phyloP scores from a whole-genome alignment of 73 alveolate genomes.

The Paramecium tetraurelia region DNA sequence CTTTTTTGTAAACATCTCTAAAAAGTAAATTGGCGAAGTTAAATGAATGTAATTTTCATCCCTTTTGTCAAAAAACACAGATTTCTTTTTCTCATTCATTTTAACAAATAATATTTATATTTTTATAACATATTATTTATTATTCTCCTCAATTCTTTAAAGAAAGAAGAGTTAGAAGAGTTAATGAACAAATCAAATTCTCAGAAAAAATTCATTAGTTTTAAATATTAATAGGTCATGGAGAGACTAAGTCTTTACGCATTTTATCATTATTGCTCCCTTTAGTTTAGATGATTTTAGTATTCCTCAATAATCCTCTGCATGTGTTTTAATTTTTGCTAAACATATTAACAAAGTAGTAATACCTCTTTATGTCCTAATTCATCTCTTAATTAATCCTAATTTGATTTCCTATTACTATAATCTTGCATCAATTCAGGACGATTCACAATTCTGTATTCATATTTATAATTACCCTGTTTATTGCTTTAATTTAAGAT shows the following conservation, averaged over 20 bases:
- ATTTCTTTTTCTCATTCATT: conserved; percentile 40
- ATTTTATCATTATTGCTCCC: neutral
- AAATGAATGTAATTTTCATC: neutral
- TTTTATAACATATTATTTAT: neutral
- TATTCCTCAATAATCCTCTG: neutral
- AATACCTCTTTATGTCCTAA: neutral
- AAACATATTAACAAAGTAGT: neutral
- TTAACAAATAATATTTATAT: neutral
- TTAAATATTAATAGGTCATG: neutral
- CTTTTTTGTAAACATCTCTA: conserved; percentile 36
- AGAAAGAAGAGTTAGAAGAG: neutral
- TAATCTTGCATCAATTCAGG: conserved; percentile 31
- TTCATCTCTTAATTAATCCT: neutral
- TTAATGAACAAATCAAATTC: neutral
- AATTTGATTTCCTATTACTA: neutral
- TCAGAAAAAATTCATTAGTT: neutral
- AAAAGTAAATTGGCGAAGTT: conserved; percentile 6
- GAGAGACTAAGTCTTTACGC: neutral
- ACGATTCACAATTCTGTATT: neutral
- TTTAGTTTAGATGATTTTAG: neutral
- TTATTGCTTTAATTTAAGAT: conserved; percentile 73
- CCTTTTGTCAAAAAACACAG: conserved; percentile 42
- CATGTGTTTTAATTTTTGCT: neutral
- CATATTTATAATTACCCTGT: conserved; percentile 68
- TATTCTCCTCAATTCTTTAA: neutral